A percentile compares a stretch with the other conserved stretches of the same genome.
Evolutionary conservation across 2,329 filamentous ascomycete genomes (phyloP).

Genomic region (Apiospora arundinis): DNA sequence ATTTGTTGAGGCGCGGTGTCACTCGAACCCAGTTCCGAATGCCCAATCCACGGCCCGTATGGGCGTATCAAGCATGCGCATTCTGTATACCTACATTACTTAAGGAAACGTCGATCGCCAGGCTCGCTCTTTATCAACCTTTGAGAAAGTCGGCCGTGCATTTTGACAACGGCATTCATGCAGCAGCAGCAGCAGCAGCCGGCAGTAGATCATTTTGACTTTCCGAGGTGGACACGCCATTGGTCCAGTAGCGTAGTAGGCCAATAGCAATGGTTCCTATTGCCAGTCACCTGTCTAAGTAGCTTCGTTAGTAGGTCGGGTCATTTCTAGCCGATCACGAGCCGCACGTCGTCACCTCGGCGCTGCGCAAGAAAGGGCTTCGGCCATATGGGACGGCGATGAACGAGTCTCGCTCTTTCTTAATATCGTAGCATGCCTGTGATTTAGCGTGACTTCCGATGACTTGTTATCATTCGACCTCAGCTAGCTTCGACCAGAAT

Average conservation of each 20-base stretch:
- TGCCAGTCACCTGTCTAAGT: no score
- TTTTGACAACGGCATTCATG: neutral
- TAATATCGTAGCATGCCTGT: neutral
- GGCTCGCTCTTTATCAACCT: no score
- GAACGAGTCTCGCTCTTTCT: neutral
- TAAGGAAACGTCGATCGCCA: no score
- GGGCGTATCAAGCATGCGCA: neutral
- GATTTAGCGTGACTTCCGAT: neutral
- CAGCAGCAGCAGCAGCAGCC: no score
- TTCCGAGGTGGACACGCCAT: neutral
- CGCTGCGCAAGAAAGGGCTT: neutral
- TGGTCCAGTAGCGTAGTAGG: neutral
- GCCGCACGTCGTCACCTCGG: conserved; percentile 4
- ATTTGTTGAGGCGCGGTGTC: neutral
- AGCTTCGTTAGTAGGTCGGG: neutral
- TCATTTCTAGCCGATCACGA: conserved; percentile 7
- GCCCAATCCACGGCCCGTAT: neutral
- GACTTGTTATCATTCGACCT: neutral
- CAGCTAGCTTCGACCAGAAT: neutral
- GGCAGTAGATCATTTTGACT: neutral
- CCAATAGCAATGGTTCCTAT: neutral
- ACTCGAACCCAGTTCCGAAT: neutral
- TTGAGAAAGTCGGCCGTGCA: neutral
- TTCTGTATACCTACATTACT: no score
- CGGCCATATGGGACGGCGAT: neutral